Evolutionary conservation across 2,329 filamentous ascomycete genomes (phyloP).

Genomic region (Aciculosporium take): DNA sequence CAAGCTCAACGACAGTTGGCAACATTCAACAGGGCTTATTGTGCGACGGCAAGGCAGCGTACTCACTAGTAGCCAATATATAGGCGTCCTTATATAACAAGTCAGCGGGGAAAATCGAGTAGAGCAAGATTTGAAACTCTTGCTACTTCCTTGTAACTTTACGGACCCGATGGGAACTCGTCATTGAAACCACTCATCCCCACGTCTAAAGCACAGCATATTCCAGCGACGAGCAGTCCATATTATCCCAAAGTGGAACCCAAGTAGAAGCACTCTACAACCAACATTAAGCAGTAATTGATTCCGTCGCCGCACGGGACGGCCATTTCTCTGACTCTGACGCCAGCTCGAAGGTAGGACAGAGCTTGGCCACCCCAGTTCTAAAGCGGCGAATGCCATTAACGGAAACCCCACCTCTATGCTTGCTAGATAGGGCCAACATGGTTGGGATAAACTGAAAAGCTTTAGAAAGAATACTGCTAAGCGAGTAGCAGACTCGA

Average conservation of each 20-base stretch:
- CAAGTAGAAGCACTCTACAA: slow-evolving; percentile 18
- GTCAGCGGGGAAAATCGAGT: background rate
- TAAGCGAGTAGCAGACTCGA: slow-evolving; percentile 32
- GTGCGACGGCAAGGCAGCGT: background rate
- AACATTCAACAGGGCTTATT: background rate
- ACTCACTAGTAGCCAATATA: background rate
- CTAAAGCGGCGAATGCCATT: slow-evolving; percentile 52
- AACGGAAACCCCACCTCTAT: slow-evolving; percentile 52
- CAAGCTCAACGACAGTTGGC: background rate
- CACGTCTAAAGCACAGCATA: slow-evolving; percentile 18
- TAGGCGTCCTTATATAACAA: too few relatives aligned
- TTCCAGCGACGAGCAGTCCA: slow-evolving; percentile 21
- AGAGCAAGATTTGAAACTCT: background rate
- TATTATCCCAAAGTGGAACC: slow-evolving; percentile 19
- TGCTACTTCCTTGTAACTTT: background rate
- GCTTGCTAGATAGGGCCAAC: slow-evolving; percentile 56
- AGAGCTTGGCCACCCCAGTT: slow-evolving; percentile 33
- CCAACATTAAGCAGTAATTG: slow-evolving; percentile 12
- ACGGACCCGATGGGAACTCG: slow-evolving; percentile 3
- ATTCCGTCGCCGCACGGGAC: background rate
- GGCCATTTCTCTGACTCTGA: background rate
- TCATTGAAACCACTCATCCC: slow-evolving; percentile 19
- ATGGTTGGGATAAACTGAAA: slow-evolving; percentile 48
- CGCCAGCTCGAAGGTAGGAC: slow-evolving; percentile 3
- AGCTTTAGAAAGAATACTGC: slow-evolving; percentile 56